A percentile compares a stretch with the other conserved stretches of the same genome.
phyloP scores from a whole-genome alignment of 768 basidiomycete genomes.

The Boletus pseudopeckii region DNA sequence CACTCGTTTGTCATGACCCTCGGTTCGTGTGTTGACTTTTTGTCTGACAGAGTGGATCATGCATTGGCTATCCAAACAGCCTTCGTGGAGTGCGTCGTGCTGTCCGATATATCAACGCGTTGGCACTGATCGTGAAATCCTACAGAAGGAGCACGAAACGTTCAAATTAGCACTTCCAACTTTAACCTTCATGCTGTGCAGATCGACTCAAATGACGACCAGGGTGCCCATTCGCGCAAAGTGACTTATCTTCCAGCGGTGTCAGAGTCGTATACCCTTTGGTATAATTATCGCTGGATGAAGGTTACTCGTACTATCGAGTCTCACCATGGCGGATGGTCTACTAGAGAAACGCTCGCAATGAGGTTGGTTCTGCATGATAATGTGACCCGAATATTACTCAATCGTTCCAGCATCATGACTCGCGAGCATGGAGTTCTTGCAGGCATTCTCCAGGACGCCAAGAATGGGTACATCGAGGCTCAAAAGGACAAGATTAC shows the following conservation, averaged over 20 bases:
- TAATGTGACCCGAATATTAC: not conserved
- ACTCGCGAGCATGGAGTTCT: slow-evolving; percentile 44
- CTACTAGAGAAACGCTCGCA: slow-evolving; percentile 18
- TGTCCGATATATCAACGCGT: not conserved
- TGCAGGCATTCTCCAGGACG: slow-evolving; percentile 52
- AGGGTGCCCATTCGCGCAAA: slow-evolving; percentile 23
- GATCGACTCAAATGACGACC: slow-evolving; percentile 22
- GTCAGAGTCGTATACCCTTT: slow-evolving; percentile 34
- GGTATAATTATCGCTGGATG: slow-evolving; percentile 35
- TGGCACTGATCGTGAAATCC: not conserved
- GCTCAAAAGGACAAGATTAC: slow-evolving; percentile 50
- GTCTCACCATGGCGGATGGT: slow-evolving; percentile 16
- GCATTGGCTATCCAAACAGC: slow-evolving; percentile 61
- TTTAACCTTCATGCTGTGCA: slow-evolving; percentile 32
- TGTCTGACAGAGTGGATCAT: slow-evolving; percentile 59
- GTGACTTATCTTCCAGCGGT: slow-evolving; percentile 34
- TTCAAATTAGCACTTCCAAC: slow-evolving; percentile 47
- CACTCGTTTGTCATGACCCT: not conserved
- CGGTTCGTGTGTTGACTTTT: not conserved
- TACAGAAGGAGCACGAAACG: slow-evolving; percentile 42
- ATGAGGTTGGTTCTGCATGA: slow-evolving; percentile 16
- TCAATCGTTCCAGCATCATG: slow-evolving; percentile 42
- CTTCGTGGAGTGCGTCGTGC: slow-evolving; percentile 50
- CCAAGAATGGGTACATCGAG: slow-evolving; percentile 48
- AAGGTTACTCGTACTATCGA: slow-evolving; percentile 21